A percentile compares a stretch with the other conserved stretches of the same genome.
phyloP scores from a whole-genome alignment of 2,329 filamentous ascomycete species.

The Colletotrichum incanum region DNA sequence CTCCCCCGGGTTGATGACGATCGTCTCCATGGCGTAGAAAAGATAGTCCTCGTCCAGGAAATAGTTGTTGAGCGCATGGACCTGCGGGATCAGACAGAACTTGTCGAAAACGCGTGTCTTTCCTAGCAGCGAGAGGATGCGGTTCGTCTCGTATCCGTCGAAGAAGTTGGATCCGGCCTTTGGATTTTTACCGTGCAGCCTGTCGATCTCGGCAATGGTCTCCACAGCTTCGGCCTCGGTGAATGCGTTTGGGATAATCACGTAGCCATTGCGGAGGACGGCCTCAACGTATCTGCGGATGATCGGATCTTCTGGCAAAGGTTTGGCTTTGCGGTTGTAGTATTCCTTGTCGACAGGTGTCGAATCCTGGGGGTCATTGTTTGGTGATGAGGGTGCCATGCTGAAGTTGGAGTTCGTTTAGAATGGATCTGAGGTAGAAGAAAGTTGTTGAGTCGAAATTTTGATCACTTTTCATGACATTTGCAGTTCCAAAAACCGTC shows the following conservation, averaged over 20 bases:
- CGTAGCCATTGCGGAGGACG: constrained; percentile 51
- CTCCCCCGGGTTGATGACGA: constrained; percentile 57
- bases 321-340: constrained; percentile 13
- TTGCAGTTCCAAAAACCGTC: background rate
- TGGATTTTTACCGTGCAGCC: constrained; percentile 39
- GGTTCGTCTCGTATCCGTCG: constrained; percentile 55
- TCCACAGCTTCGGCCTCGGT: constrained; percentile 14
- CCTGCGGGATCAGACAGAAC: constrained; percentile 52
- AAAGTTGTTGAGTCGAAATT: background rate
- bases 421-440: fast-evolving
- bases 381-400: background rate
- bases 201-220: constrained; percentile 20
- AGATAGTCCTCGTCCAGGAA: constrained; percentile 57
- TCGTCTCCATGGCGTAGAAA: constrained; percentile 55
- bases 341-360: background rate
- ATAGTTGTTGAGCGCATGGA: constrained; percentile 56
- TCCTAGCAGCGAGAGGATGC: constrained; percentile 57
- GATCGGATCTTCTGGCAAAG: background rate
- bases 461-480: too few relatives aligned
- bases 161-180: constrained; percentile 53
- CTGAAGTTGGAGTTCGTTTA: background rate
- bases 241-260: constrained; percentile 53
- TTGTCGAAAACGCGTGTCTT: constrained; percentile 58
- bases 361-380: background rate
- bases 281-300: constrained; percentile 37